Base-by-base conservation (phyloP, 148 eudicot species). In the Pharnaceum exiguum region DNA sequence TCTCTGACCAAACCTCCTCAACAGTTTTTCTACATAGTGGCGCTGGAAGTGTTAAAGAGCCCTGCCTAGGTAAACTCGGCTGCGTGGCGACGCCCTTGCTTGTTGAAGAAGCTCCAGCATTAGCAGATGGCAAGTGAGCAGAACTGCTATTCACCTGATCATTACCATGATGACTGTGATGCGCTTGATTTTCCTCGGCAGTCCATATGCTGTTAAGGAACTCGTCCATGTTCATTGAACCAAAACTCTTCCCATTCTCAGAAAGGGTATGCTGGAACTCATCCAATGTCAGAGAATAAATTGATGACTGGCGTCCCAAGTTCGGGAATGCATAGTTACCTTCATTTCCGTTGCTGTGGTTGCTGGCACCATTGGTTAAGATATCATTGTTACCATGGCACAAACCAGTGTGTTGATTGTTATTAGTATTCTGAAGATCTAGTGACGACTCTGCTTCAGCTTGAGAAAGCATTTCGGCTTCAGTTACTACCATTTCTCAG, bases 191-290 rank as follows among this genome's bases (percentile, higher is more conserved):
- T 60, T 90, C 97, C 70, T 90, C 97, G 0, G 95, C 95, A 1
- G 89, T 78, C 95, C 97, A 90, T 31, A 90, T 90, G 76, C 93
- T 90, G 62, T 79, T 84, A 51, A 90, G 82, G 42, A 90, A 90
- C 65, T 90, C 97, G 11, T 90, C 97, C 97, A 90, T 90, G 61
- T 90, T 90, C 95, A 90, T 90, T 5, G 97, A 90, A 27, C 93
- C 95, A 18, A 87, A 90, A 58, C 77, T 82, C 81, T 84, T 90
- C 13, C 95, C 85, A n/a, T 68, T 65, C 52, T 84, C 95, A 3
- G 73, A 72, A 0, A 90, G 67, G 0, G 95, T 77, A 48, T 87
- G 77, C 55, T 90, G 97, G 71, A 90, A 87, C 68, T 87, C 95
- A 22, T 90, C 97, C n/a, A 90, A 67, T 0, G 97, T 90, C 10